Evolutionary conservation across 441 rosid species (phyloP).

Genomic region (Aquilaria agallochum): DNA sequence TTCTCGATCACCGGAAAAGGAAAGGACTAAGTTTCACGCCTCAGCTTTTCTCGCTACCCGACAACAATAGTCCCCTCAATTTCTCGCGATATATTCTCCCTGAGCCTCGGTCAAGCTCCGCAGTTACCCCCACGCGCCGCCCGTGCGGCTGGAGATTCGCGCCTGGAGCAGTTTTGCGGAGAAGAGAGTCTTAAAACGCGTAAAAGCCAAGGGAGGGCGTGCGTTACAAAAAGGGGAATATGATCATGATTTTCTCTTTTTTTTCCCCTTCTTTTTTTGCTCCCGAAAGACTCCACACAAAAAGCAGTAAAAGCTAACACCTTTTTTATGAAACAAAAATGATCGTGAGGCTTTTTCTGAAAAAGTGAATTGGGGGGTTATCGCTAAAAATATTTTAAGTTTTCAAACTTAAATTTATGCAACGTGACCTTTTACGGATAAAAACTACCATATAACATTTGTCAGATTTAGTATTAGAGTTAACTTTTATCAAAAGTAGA

Average conservation of each 20-base stretch:
- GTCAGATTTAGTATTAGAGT: background rate
- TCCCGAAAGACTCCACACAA: background rate
- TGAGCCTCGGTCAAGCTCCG: background rate
- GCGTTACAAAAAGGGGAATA: slow-evolving; percentile 54
- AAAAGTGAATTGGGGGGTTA: too few relatives aligned
- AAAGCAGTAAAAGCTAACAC: slow-evolving; percentile 8
- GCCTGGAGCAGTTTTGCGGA: slow-evolving; percentile 10
- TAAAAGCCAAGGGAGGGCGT: slow-evolving; percentile 67
- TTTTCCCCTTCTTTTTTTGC: slow-evolving; percentile 14
- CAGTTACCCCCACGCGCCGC: background rate
- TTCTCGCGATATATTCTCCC: slow-evolving; percentile 13
- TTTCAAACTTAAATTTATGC: too few relatives aligned
- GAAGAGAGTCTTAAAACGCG: slow-evolving; percentile 44
- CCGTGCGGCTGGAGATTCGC: background rate
- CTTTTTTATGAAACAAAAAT: too few relatives aligned
- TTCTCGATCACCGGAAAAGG: slow-evolving; percentile 26
- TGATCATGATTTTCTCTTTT: slow-evolving; percentile 21
- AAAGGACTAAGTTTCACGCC: slow-evolving; percentile 26
- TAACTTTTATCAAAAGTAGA: too few relatives aligned
- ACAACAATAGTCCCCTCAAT: slow-evolving; percentile 13
- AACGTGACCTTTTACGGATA: too few relatives aligned
- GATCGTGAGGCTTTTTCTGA: too few relatives aligned
- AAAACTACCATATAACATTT: background rate
- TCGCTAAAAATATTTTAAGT: too few relatives aligned
- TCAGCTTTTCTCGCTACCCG: slow-evolving; percentile 32